Conservation (phyloP, 1,284 basidiomycete genomes). For the Sporisorium scitamineum region DNA sequence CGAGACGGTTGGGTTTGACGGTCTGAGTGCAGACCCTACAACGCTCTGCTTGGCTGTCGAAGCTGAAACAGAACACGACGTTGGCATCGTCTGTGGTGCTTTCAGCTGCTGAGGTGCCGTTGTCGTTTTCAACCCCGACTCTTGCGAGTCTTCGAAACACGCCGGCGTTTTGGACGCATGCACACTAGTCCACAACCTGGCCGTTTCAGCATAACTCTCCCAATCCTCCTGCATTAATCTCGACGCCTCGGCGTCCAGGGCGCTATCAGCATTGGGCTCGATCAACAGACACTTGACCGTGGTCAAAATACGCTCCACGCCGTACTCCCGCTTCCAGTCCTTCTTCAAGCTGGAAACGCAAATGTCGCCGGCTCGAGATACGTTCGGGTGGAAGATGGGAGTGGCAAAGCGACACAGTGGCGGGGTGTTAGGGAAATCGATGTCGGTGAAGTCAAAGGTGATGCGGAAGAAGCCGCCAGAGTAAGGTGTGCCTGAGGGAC, state of each 20-base stretch:
- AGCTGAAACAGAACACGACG: conserved; percentile 8
- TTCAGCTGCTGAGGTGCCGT: not conserved
- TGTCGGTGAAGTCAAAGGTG: conserved; percentile 42
- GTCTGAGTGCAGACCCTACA: not conserved
- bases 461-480: conserved; percentile 64
- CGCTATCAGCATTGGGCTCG: conserved; percentile 94
- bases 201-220: conserved; percentile 85
- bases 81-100: not conserved
- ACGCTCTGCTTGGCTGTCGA: not conserved
- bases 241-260: conserved; percentile 92
- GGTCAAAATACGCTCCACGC: conserved; percentile 87
- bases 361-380: conserved; percentile 88
- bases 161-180: conserved; percentile 75
- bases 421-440: conserved; percentile 46
- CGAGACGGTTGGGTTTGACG: conserved; percentile 3
- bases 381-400: conserved; percentile 94
- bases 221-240: conserved; percentile 83
- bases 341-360: conserved; percentile 98
- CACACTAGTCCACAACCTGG: conserved; percentile 83
- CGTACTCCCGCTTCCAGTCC: conserved; percentile 92
- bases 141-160: conserved; percentile 11
- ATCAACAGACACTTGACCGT: conserved; percentile 90
- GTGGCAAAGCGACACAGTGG: conserved; percentile 36
- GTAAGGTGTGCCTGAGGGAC: conserved; percentile 86
- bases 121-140: not conserved